A percentile compares a stretch with the other conserved stretches of the same genome.
Evolutionary conservation across 306 rosid genomes (phyloP).

Genomic region (Rubus parviflorus): DNA sequence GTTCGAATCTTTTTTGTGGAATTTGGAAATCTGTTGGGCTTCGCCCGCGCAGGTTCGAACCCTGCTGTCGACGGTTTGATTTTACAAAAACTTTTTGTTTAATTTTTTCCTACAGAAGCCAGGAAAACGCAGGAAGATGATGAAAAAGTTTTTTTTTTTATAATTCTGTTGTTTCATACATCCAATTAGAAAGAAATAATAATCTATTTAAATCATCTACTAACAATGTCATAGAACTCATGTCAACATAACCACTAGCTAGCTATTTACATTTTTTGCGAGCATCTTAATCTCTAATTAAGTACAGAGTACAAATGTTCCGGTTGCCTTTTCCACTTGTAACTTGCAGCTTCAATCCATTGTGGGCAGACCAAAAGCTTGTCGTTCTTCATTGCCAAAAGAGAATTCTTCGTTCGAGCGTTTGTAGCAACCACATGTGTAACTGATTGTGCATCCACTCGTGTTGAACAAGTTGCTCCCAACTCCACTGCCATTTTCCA

Average conservation of each 20-base stretch:
- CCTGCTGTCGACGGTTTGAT: constrained; percentile 44
- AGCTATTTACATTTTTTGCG: no score
- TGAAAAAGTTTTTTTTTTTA: no score
- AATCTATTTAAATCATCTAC: no score
- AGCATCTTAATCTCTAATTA: not conserved
- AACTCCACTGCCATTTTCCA: not conserved
- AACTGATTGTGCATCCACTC: not conserved
- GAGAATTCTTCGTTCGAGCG: not conserved
- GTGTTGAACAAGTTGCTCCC: not conserved
- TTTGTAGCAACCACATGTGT: not conserved
- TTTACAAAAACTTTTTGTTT: not conserved
- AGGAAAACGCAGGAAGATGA: constrained; percentile 13
- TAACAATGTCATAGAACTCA: no score
- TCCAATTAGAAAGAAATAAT: no score
- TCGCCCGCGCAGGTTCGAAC: constrained; percentile 67
- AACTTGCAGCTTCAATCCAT: not conserved
- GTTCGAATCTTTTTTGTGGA: no score
- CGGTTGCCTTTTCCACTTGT: not conserved
- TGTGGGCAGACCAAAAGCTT: not conserved
- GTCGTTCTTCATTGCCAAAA: not conserved
- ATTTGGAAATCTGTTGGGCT: constrained; percentile 61
- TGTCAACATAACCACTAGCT: no score
- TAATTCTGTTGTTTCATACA: no score
- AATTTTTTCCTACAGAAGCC: not conserved
- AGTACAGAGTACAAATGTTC: no score